phyloP scores from a whole-genome alignment of 208 protist species.

The Zelonia costaricensis region DNA sequence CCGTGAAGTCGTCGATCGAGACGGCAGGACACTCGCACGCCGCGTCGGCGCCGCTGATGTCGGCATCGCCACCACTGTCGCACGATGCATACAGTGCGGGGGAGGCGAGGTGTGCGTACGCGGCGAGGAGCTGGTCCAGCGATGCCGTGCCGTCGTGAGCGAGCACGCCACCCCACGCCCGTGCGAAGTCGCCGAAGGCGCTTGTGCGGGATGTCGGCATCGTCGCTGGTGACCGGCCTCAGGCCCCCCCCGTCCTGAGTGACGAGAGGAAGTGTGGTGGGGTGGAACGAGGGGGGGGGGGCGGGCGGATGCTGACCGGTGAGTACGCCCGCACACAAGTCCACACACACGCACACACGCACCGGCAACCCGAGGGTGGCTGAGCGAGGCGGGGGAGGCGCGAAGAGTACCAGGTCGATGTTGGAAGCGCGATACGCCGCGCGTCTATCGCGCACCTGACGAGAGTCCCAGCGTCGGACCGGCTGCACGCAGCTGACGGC shows the following conservation, averaged over 20 bases:
- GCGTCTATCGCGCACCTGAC: too few species aligned
- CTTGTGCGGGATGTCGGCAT: conserved; percentile 1
- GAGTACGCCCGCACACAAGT: too few species aligned
- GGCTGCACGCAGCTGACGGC: too few species aligned
- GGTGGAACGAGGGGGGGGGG: too few species aligned
- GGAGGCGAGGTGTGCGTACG: not conserved
- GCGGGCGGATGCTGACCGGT: too few species aligned
- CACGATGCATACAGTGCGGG: not conserved
- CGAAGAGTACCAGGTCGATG: too few species aligned
- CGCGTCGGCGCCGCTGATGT: not conserved
- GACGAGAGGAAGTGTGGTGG: not conserved
- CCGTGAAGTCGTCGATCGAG: conserved; percentile 26
- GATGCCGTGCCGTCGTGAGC: conserved; percentile 12
- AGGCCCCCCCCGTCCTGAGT: too few species aligned
- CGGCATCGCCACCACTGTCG: not conserved
- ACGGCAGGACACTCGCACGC: not conserved
- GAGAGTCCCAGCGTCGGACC: too few species aligned
- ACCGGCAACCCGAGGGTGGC: too few species aligned
- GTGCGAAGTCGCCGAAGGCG: conserved; percentile 16
- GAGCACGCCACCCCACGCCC: conserved; percentile 20
- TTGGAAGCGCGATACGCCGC: too few species aligned
- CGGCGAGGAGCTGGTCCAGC: conserved; percentile 14
- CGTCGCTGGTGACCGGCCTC: not conserved
- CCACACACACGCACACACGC: too few species aligned
- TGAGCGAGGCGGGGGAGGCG: too few species aligned